These are phyloP conservation scores for Ogataea trehalophila DNA, from an alignment of 805 yeast species.

Conservation along the genomic window DNA sequence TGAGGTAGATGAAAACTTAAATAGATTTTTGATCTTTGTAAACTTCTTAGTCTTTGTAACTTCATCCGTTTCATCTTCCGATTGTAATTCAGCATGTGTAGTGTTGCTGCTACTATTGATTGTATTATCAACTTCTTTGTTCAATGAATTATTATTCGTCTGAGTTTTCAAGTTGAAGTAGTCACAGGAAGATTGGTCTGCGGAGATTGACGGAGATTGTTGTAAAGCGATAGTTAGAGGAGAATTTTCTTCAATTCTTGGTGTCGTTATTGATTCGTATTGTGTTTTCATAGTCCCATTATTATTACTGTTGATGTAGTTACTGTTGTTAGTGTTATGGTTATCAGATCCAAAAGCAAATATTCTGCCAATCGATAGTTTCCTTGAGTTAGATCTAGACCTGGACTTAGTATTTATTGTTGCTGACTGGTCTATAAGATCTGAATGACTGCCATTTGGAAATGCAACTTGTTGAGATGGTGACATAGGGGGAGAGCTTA, in stretches of 20 bases:
- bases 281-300: not conserved
- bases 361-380: constrained; percentile 32
- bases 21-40: constrained; percentile 25
- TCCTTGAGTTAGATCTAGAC: constrained; percentile 37
- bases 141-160: not conserved
- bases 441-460: not conserved
- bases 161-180: not conserved
- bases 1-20: constrained; percentile 21
- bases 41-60: constrained; percentile 17
- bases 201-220: not conserved
- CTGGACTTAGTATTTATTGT: constrained; percentile 23
- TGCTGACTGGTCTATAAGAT: not conserved
- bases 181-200: too few species aligned
- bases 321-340: not conserved
- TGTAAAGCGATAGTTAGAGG: constrained; percentile 13
- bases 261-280: constrained; percentile 11
- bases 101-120: not conserved
- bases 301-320: not conserved
- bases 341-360: constrained; percentile 33
- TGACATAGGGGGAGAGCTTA: not conserved
- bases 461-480: not conserved
- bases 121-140: not conserved
- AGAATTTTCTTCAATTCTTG: constrained; percentile 18
- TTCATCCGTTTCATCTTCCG: constrained; percentile 15
- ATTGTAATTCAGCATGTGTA: constrained; percentile 1